Conservation (phyloP, 371 early-diverging fungal genomes). For the Actinomucor elegans region DNA sequence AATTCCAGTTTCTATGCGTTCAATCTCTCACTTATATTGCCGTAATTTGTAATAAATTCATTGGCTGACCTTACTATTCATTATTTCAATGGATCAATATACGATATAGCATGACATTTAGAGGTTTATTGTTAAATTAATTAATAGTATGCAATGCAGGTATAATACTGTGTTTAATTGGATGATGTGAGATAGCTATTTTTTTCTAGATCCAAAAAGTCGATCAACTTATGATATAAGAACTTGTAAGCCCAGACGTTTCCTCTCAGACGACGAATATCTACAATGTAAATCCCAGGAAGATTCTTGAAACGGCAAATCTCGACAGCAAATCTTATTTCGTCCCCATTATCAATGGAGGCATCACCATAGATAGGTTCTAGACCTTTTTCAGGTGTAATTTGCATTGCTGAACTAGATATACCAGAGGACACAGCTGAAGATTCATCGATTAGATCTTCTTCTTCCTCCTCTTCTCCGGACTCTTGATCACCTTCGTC, state of each 20-base stretch:
- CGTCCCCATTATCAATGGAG: conserved; percentile 79
- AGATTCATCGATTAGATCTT: not conserved
- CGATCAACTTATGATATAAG: conserved; percentile 74
- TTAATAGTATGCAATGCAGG: too few species aligned
- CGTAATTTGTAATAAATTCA: too few species aligned
- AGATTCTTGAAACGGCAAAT: conserved; percentile 86
- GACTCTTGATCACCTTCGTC: not conserved
- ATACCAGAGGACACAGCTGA: not conserved
- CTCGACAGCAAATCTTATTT: conserved; percentile 81
- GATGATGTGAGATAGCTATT: conserved; percentile 30
- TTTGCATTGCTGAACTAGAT: not conserved
- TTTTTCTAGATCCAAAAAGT: conserved; percentile 51
- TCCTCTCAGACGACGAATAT: conserved; percentile 83
- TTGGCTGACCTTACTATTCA: too few species aligned
- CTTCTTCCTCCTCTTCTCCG: not conserved
- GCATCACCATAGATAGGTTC: conserved; percentile 88
- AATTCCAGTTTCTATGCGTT: too few species aligned
- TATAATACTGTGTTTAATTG: not conserved
- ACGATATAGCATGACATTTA: too few species aligned
- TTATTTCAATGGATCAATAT: too few species aligned
- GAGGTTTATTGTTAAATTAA: too few species aligned
- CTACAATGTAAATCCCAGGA: conserved; percentile 81
- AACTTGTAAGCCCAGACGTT: conserved; percentile 91
- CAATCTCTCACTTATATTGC: too few species aligned
- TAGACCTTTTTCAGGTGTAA: conserved; percentile 56